Conservation (phyloP, 1,284 basidiomycete species). For the Inonotus obliquus region DNA sequence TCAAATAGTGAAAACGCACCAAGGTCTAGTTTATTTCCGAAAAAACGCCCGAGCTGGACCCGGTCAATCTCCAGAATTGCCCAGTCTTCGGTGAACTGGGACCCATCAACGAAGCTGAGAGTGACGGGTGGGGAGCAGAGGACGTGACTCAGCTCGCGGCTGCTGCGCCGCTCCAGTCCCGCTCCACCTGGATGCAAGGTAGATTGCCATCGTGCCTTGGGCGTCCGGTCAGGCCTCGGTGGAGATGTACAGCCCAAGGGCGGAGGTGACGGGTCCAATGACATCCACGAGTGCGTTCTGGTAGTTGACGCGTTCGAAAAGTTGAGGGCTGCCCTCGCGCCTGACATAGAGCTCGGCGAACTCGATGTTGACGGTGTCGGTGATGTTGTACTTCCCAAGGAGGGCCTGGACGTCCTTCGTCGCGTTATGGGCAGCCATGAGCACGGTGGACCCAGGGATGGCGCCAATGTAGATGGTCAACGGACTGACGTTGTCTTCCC, state of each 20-base stretch:
- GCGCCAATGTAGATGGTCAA: too few species aligned
- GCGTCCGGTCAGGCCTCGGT: slow-evolving; percentile 25
- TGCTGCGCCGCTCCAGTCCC: slow-evolving; percentile 1
- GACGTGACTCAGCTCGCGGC: slow-evolving; percentile 29
- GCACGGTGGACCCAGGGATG: too few species aligned
- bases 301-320: too few species aligned
- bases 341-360: too few species aligned
- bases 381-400: too few species aligned
- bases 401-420: too few species aligned
- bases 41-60: slow-evolving; percentile 21
- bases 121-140: slow-evolving; percentile 27
- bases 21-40: slow-evolving; percentile 17
- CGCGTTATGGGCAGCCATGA: too few species aligned
- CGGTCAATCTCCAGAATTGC: slow-evolving; percentile 28
- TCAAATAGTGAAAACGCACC: slow-evolving; percentile 14
- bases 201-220: slow-evolving; percentile 33
- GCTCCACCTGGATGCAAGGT: slow-evolving; percentile 30
- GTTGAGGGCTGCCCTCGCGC: slow-evolving; percentile 18
- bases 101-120: slow-evolving; percentile 8
- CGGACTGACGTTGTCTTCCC: too few species aligned
- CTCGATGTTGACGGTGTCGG: too few species aligned
- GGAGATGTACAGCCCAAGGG: slow-evolving; percentile 31
- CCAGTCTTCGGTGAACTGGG: slow-evolving; percentile 27
- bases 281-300: too few species aligned
- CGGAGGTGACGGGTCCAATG: slow-evolving; percentile 28